phyloP scores from a whole-genome alignment of 805 yeast species.

The Kodamaea nitidulidarum region DNA sequence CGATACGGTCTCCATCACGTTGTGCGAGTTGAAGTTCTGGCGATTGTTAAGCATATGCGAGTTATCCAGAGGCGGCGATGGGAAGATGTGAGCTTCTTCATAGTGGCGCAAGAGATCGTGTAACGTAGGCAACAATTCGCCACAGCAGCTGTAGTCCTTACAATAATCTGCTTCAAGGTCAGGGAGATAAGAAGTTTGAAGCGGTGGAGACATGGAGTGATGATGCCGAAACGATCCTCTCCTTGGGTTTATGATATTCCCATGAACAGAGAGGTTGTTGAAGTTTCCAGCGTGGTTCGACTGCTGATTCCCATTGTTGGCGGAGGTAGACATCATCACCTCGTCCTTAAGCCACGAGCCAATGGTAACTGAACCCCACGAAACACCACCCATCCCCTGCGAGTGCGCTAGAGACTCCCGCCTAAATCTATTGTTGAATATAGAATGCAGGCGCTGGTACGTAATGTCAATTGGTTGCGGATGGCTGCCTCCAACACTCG shows the following conservation, averaged over 20 bases:
- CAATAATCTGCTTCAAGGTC: conserved; percentile 94
- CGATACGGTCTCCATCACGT: conserved; percentile 79
- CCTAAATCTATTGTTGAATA: conserved; percentile 49
- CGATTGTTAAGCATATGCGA: conserved; percentile 27
- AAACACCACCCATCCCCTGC: conserved; percentile 96
- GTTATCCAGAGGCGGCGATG: conserved; percentile 44
- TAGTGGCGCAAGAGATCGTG: conserved; percentile 93
- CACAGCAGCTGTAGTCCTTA: conserved; percentile 95
- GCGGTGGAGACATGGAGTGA: conserved; percentile 57
- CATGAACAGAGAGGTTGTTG: conserved; percentile 13
- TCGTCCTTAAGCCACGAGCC: conserved; percentile 97
- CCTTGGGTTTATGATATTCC: conserved; percentile 31
- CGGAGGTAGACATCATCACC: conserved; percentile 51
- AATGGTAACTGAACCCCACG: conserved; percentile 94
- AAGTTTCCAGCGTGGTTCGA: conserved; percentile 12
- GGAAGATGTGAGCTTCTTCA: conserved; percentile 87
- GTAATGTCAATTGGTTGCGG: conserved; percentile 46
- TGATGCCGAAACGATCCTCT: conserved; percentile 36
- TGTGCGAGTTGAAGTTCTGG: conserved; percentile 43
- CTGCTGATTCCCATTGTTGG: conserved; percentile 14
- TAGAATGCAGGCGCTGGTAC: conserved; percentile 38
- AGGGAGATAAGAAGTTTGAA: conserved; percentile 76
- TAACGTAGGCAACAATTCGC: conserved; percentile 82
- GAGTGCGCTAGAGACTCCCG: conserved; percentile 93
- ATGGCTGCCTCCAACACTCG: conserved; percentile 5